These are phyloP conservation scores for Silybum marianum DNA, from an alignment of 129 eudicot species.

Conservation along the genomic window DNA sequence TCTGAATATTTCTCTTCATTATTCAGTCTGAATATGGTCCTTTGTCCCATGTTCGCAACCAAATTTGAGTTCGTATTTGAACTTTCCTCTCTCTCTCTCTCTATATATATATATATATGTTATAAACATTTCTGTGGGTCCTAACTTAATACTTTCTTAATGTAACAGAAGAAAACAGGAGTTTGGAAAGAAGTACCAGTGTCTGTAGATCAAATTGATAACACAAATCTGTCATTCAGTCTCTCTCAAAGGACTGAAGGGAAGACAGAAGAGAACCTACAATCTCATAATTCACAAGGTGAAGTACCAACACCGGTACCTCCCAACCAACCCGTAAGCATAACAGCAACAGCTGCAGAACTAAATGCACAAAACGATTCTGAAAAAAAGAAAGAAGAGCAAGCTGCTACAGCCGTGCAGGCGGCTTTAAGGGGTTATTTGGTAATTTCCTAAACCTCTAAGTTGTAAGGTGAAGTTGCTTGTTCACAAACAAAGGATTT, in stretches of 20 bases:
- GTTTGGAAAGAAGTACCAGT: constrained; percentile 28
- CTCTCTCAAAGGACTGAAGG: constrained; percentile 21
- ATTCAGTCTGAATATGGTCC: no score
- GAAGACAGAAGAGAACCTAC: constrained; percentile 19
- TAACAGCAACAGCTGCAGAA: background rate
- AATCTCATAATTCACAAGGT: constrained; percentile 15
- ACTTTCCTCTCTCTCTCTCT: no score
- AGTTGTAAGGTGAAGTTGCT: background rate
- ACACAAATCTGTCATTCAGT: constrained; percentile 15
- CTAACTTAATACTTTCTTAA: constrained; percentile 16
- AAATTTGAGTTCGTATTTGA: no score
- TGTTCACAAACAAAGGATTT: background rate
- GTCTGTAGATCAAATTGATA: constrained; percentile 18
- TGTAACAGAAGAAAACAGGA: constrained; percentile 40
- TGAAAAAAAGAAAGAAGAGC: constrained; percentile 37
- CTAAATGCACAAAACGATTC: constrained; percentile 24
- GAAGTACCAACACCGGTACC: constrained; percentile 14
- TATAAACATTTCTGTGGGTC: background rate
- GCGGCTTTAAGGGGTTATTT: constrained; percentile 57
- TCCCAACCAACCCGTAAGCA: constrained; percentile 15
- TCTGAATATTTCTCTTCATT: no score
- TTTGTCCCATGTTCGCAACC: no score
- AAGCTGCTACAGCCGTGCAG: constrained; percentile 56
- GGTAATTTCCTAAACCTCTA: constrained; percentile 34
- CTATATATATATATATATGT: background rate